These are phyloP conservation scores for Pichia kudriavzevii DNA, from an alignment of 1,139 yeast species.

Conservation along the genomic window DNA sequence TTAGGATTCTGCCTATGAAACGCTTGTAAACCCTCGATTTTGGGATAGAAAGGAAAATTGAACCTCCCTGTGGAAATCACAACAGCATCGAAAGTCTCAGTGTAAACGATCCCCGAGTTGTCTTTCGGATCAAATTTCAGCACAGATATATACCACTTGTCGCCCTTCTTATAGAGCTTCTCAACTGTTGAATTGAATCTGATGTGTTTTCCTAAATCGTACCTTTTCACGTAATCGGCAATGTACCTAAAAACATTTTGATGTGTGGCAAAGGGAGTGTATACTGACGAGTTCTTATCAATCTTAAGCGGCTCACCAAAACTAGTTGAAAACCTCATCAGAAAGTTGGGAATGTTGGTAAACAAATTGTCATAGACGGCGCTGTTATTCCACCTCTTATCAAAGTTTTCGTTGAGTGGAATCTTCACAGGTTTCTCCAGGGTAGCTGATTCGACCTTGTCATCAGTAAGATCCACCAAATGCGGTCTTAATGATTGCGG, in stretches of 20 bases:
- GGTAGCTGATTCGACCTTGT: slow-evolving; percentile 4
- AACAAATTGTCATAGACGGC: slow-evolving; percentile 35
- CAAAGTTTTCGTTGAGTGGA: slow-evolving; percentile 4
- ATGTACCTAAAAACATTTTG: slow-evolving; percentile 26
- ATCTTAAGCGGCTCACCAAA: slow-evolving; percentile 10
- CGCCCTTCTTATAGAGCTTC: slow-evolving; percentile 25
- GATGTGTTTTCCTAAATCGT: slow-evolving; percentile 30
- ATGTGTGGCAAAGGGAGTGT: slow-evolving; percentile 35
- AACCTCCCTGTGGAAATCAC: slow-evolving; percentile 41
- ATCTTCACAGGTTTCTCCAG: slow-evolving; percentile 3
- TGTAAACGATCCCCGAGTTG: slow-evolving; percentile 28
- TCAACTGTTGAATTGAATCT: slow-evolving; percentile 37
- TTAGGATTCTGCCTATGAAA: slow-evolving; percentile 32
- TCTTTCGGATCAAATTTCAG: slow-evolving; percentile 17
- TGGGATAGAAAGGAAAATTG: slow-evolving; percentile 40
- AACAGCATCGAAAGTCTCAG: slow-evolving; percentile 37
- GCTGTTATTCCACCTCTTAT: slow-evolving; percentile 31
- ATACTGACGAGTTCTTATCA: slow-evolving; percentile 30
- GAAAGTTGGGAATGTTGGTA: slow-evolving; percentile 40
- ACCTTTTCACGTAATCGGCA: slow-evolving; percentile 27
- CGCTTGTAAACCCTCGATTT: slow-evolving; percentile 35
- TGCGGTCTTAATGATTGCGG: slow-evolving; percentile 15
- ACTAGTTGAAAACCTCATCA: slow-evolving; percentile 36
- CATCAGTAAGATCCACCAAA: slow-evolving; percentile 6
- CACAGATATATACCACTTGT: slow-evolving; percentile 18